Evolutionary conservation across 257 asterid species (phyloP).

Genomic region (Striga asiatica): DNA sequence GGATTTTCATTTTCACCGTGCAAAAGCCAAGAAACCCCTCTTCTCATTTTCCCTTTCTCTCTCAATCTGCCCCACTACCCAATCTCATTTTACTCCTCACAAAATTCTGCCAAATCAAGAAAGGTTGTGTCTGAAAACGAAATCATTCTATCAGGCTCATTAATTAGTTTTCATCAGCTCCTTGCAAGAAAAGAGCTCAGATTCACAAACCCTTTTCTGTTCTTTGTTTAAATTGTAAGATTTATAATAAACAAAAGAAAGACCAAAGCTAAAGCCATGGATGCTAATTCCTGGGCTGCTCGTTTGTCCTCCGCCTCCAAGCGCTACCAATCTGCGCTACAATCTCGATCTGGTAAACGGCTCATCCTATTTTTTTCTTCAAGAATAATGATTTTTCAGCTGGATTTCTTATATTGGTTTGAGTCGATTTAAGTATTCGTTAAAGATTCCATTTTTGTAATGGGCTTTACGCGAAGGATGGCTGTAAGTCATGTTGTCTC

Average conservation of each 20-base stretch:
- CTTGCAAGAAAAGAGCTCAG: constrained; percentile 14
- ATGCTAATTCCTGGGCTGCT: constrained; percentile 79
- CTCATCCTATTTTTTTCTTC: neutral
- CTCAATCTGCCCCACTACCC: neutral
- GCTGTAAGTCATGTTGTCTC: constrained; percentile 8
- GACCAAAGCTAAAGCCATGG: constrained; percentile 45
- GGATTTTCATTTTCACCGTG: constrained; percentile 40
- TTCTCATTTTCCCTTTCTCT: constrained; percentile 18
- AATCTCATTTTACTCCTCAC: too few species aligned
- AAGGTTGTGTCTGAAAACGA: too few species aligned
- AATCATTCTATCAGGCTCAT: neutral
- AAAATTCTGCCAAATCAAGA: too few species aligned
- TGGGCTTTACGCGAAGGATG: neutral
- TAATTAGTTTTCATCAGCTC: constrained; percentile 10
- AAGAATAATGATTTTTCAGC: neutral
- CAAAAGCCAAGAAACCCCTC: constrained; percentile 20
- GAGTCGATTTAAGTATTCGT: neutral
- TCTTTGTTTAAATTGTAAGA: constrained; percentile 9
- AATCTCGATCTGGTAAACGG: constrained; percentile 75
- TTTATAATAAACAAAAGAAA: constrained; percentile 9
- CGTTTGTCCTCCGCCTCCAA: constrained; percentile 72
- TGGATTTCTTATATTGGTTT: constrained; percentile 6
- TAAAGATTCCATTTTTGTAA: neutral
- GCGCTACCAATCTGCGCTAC: constrained; percentile 71
- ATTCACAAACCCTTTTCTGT: neutral